These are phyloP conservation scores for Stentor roeselii DNA, from an alignment of 73 alveolate genomes.

Conservation along the genomic window DNA sequence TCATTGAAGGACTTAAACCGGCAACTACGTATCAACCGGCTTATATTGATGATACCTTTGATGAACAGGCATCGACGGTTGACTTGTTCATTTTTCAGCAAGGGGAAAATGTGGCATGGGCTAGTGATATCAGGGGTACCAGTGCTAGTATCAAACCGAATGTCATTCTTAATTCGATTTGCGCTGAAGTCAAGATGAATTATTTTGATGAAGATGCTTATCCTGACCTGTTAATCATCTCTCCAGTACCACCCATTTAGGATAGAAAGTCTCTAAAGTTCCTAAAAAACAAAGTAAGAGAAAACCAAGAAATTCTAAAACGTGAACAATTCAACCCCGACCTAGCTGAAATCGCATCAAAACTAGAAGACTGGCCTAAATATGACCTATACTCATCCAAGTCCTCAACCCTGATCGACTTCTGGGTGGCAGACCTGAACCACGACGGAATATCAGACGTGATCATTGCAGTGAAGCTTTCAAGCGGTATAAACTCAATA, in stretches of 20 bases:
- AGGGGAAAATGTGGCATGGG: not conserved
- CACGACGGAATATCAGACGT: conserved; percentile 24
- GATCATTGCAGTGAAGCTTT: not conserved
- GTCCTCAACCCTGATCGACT: not conserved
- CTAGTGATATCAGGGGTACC: not conserved
- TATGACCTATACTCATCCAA: not conserved
- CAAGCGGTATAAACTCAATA: not conserved
- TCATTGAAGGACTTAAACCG: not conserved
- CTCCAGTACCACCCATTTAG: not conserved
- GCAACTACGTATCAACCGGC: not conserved
- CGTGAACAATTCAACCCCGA: conserved; percentile 21
- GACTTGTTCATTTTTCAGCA: conserved; percentile 19
- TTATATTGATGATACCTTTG: conserved; percentile 7
- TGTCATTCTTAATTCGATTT: not conserved
- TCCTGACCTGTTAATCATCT: not conserved
- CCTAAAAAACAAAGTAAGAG: conserved; percentile 13
- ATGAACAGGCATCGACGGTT: not conserved
- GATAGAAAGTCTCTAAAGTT: conserved; percentile 5
- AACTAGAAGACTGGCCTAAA: conserved; percentile 25
- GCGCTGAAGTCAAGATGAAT: not conserved
- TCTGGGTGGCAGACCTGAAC: not conserved
- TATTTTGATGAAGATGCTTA: not conserved
- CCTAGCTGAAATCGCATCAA: not conserved
- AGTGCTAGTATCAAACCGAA: not conserved
- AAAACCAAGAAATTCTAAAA: not conserved